Base-by-base conservation (phyloP, 1,139 yeast species). In the Taphrina sp. region DNA sequence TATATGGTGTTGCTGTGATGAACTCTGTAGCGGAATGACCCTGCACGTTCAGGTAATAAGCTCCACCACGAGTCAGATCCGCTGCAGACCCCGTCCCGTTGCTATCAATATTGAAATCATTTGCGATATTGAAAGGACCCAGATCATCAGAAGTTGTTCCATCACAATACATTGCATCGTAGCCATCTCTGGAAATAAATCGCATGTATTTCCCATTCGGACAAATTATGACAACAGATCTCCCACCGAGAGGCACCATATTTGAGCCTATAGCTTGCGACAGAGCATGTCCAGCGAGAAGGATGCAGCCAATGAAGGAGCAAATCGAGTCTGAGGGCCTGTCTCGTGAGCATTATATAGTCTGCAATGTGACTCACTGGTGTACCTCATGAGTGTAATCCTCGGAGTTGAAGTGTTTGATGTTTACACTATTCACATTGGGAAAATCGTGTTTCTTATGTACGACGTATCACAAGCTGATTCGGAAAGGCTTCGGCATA, bases 151-250 rank as follows among this genome's bases (percentile, higher is more conserved):
- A 26, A 1, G 17, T 22, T 5, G 12, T 19, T 5, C 16, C 19
- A 4, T 12, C 2, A 23, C 47, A 43, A 8, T 29, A 31, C 37
- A 31, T 31, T 14, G 22, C 37, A 31, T 43, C 31, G 8, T 7
- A 12, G 19, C 47, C 47, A 3, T 5, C 3, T 5, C 20, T 16
- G 14, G 47, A 43, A 8, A 23, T 23, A 16, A 43, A 43, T 8
- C 16, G 47, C 47, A 43, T 43, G 28, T 43, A 43, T n/a, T 29
- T 31, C 10, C 47, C 47, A 33, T 43, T 43, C 20, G 47, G 47
- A 19, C 47, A 43, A 5, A 43, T 43, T 14, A 43, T 5, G 7
- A 33, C 47, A 26, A 43, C 47, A 4, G 47, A 29, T 16, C 29
- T 29, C 4, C 47, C 47, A 5, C 47, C 47, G 5, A 43, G 38